Base-by-base conservation (phyloP, 1,139 yeast genomes). In the Geotrichum cucujoidarum region DNA sequence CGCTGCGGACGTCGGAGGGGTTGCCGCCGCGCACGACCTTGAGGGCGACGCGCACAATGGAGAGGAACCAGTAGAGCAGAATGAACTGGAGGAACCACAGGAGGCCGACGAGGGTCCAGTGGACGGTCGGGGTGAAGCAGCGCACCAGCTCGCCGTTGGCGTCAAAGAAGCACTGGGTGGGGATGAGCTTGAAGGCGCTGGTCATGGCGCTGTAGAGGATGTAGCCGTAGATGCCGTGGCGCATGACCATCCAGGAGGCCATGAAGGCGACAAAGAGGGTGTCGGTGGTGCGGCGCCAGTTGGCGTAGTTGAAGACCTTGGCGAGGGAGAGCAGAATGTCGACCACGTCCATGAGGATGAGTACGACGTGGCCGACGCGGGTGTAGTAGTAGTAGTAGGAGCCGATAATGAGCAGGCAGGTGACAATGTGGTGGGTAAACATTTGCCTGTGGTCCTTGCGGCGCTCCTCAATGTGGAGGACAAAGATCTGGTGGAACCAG, bases 381-480 rank as follows among this genome's bases (percentile, higher is more conserved):
- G 82, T 79, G 65, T 79, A 84, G 66, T 84, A 81, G 61, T 78
- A 81, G 60, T 74, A 74, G 64, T 88, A 89, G 1, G 94, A 83
- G 1, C 94, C 94, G 21, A 76, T 66, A 40, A 85, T 75, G 51
- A 89, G 73, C 27, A 73, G 60, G 59, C 82, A 75, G 1, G 97
- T 89, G 48, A 89, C 81, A 48, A 89, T 80, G 66, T 89, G 97
- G 64, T 89, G 97, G 45, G 83, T 71, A 61, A 88, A 79, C 97
- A 89, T 89, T 65, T 88, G 95, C 57, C 68, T 66, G 63, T 86
- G 82, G 64, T 89, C 97, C 63, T 87, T 87, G 57, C 97, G 77
- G 55, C 74, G 77, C 54, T 79, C 80, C 66, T 89, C 97, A 47
- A 88, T 69, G 65, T 87, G 80, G 52, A 89, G 70, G 17, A 83